These are phyloP conservation scores for Rutstroemia sydowiana DNA, from an alignment of 2,329 filamentous ascomycete genomes.

Conservation along the genomic window DNA sequence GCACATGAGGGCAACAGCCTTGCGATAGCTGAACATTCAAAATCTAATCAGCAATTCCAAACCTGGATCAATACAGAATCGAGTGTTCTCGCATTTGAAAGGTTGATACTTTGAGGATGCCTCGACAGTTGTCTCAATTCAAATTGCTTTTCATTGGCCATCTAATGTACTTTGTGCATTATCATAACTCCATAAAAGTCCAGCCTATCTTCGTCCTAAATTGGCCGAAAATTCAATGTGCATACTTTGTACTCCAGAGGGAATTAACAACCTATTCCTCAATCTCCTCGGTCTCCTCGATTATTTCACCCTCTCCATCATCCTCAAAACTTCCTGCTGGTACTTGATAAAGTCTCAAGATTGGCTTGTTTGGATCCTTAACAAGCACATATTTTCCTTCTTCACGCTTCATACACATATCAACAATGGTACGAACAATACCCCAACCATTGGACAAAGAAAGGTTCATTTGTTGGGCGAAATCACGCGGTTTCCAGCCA, in stretches of 20 bases:
- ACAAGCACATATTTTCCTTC: slow-evolving; percentile 77
- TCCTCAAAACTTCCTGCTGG: slow-evolving; percentile 86
- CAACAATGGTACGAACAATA: slow-evolving; percentile 94
- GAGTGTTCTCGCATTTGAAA: too few relatives aligned
- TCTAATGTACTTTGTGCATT: slow-evolving; percentile 1
- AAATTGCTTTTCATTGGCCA: background rate
- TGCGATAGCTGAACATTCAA: too few relatives aligned
- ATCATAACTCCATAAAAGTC: slow-evolving; percentile 8
- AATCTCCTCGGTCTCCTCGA: slow-evolving; percentile 26
- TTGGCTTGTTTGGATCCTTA: slow-evolving; percentile 94
- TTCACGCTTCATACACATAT: slow-evolving; percentile 76
- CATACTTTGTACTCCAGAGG: background rate
- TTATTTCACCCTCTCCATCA: slow-evolving; percentile 55
- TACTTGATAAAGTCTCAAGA: slow-evolving; percentile 88
- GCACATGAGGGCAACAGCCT: too few relatives aligned
- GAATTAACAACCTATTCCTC: slow-evolving; percentile 19
- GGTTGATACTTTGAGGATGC: too few relatives aligned
- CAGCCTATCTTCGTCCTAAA: slow-evolving; percentile 1
- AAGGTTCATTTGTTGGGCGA: slow-evolving; percentile 96
- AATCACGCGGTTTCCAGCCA: slow-evolving; percentile 96
- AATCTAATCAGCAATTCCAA: too few relatives aligned
- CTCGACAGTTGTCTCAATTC: too few relatives aligned
- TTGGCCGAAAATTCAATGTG: too few relatives aligned
- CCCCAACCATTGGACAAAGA: slow-evolving; percentile 97
- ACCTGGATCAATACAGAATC: too few relatives aligned